These are phyloP conservation scores for Cantharellus cinnabarinus DNA, from an alignment of 768 basidiomycete genomes.

Conservation along the genomic window DNA sequence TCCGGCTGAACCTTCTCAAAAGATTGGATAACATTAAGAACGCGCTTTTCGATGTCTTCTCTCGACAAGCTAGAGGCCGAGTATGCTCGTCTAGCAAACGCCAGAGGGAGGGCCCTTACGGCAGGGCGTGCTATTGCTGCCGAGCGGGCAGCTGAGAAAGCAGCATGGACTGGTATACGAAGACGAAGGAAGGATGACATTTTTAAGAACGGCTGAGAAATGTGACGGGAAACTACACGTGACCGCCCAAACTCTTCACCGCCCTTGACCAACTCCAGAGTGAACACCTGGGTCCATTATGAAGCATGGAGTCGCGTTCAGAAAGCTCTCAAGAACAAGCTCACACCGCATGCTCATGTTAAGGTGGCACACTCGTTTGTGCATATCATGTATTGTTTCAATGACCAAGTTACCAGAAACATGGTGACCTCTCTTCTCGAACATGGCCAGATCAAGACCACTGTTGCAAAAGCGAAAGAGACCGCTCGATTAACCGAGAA, in stretches of 20 bases:
- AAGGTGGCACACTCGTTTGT: slow-evolving; percentile 29
- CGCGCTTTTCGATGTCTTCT: slow-evolving; percentile 48
- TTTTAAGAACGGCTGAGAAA: slow-evolving; percentile 6
- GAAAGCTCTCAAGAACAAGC: slow-evolving; percentile 79
- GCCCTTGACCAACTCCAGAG: background rate
- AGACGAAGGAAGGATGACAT: slow-evolving; percentile 3
- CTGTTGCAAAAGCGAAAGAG: slow-evolving; percentile 85
- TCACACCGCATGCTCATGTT: slow-evolving; percentile 88
- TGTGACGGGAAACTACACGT: background rate
- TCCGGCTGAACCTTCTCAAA: slow-evolving; percentile 72
- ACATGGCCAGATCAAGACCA: slow-evolving; percentile 91
- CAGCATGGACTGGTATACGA: slow-evolving; percentile 3
- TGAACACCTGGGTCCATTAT: slow-evolving; percentile 21
- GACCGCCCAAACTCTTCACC: background rate
- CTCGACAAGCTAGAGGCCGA: slow-evolving; percentile 47
- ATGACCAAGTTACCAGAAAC: slow-evolving; percentile 33
- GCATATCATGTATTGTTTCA: background rate
- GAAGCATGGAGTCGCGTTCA: slow-evolving; percentile 89
- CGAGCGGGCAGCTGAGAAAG: slow-evolving; percentile 2
- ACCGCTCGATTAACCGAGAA: slow-evolving; percentile 83
- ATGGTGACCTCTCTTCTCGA: slow-evolving; percentile 85
- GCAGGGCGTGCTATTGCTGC: background rate
- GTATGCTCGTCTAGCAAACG: slow-evolving; percentile 18
- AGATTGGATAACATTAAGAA: slow-evolving; percentile 65
- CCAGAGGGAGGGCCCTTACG: background rate